Evolutionary conservation across 2,329 filamentous ascomycete genomes (phyloP).

Genomic region (Sporothrix euskadiensis): DNA sequence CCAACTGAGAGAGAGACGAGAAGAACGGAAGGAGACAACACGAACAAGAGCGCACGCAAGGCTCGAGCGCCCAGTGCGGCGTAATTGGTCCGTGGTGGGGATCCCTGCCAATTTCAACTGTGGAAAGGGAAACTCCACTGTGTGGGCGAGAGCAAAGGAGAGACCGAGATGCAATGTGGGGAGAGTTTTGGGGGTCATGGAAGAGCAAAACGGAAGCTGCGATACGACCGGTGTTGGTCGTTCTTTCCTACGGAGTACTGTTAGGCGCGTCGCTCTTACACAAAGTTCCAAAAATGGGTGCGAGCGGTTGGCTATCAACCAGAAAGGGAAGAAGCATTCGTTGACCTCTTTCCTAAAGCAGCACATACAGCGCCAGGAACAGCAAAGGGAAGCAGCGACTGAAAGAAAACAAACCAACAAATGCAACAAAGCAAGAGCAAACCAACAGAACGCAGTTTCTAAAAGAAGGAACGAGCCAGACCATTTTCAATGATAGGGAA

Average conservation of each 20-base stretch:
- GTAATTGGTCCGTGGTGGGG: neutral
- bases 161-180: neutral
- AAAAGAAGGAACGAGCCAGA: conserved; percentile 10
- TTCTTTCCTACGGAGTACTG: neutral
- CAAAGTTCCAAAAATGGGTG: neutral
- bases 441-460: neutral
- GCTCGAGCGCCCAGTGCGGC: neutral
- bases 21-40: neutral
- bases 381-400: neutral
- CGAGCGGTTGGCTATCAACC: neutral
- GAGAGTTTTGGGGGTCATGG: neutral
- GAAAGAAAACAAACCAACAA: neutral
- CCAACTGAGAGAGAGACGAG: neutral
- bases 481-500: neutral
- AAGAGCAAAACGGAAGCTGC: neutral
- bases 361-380: neutral
- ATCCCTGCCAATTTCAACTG: conserved; percentile 5
- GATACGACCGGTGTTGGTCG: neutral
- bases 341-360: neutral
- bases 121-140: neutral
- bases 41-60: neutral
- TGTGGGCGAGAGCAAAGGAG: neutral
- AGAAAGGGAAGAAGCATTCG: neutral
- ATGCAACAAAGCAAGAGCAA: neutral
- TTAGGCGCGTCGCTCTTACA: neutral